Conservation (phyloP, 179 eudicot genomes). For the Patellifolia procumbens region DNA sequence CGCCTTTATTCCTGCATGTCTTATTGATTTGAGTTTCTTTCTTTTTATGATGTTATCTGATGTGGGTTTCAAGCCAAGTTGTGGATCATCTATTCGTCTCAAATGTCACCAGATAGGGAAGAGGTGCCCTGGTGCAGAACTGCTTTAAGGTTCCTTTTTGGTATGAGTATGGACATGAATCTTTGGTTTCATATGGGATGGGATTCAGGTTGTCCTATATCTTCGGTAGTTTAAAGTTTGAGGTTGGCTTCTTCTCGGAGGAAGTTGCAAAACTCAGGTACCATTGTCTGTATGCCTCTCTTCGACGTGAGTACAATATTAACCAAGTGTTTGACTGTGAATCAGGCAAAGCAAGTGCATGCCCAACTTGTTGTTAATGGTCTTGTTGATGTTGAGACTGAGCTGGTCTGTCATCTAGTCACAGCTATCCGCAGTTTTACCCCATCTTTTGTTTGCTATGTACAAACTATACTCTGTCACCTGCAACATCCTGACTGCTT, state of each 20-base stretch:
- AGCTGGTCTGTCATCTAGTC: conserved; percentile 43
- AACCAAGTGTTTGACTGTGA: conserved; percentile 42
- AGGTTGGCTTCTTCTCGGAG: background rate
- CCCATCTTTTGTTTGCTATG: conserved; percentile 36
- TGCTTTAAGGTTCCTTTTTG: background rate
- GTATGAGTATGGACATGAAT: background rate
- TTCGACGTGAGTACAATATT: conserved; percentile 44
- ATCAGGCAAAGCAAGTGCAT: conserved; percentile 70
- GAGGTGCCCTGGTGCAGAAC: background rate
- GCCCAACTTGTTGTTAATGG: conserved; percentile 49
- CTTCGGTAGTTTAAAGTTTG: conserved; percentile 5
- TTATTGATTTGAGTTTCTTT: background rate
- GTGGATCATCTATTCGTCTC: background rate
- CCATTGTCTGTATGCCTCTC: conserved; percentile 46
- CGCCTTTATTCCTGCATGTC: background rate
- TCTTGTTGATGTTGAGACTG: conserved; percentile 43
- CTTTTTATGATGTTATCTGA: background rate
- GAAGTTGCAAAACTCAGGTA: background rate
- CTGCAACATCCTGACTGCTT: conserved; percentile 44
- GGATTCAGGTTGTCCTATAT: background rate
- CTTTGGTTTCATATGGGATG: background rate
- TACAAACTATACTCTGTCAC: conserved; percentile 42
- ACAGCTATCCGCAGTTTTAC: conserved; percentile 28
- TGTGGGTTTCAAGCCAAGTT: background rate
- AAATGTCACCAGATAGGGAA: conserved; percentile 1